A percentile compares a stretch with the other conserved stretches of the same genome.
These are phyloP conservation scores for Periglandula ipomoeae DNA, from an alignment of 2,329 filamentous ascomycete genomes.

Conservation along the genomic window DNA sequence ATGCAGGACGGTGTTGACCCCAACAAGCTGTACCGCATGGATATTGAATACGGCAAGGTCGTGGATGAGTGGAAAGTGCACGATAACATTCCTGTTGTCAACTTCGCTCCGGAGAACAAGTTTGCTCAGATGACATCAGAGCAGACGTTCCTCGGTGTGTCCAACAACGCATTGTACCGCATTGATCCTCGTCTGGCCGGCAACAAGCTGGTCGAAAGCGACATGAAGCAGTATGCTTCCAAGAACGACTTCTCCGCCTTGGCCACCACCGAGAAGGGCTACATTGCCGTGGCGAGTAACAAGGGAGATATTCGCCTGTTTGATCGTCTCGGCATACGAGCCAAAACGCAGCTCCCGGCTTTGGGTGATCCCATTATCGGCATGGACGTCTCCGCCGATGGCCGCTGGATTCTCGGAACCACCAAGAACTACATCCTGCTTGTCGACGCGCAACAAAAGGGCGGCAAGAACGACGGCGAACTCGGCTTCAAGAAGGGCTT, in stretches of 20 bases:
- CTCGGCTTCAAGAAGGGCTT: slow-evolving; percentile 96
- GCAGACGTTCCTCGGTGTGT: slow-evolving; percentile 90
- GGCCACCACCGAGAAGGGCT: slow-evolving; percentile 91
- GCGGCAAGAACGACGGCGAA: slow-evolving; percentile 93
- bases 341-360: slow-evolving; percentile 93
- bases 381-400: slow-evolving; percentile 89
- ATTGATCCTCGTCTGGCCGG: slow-evolving; percentile 85
- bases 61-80: slow-evolving; percentile 99
- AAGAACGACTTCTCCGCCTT: slow-evolving; percentile 97
- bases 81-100: slow-evolving; percentile 86
- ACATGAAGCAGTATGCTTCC: slow-evolving; percentile 91
- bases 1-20: slow-evolving; percentile 76
- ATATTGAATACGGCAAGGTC: slow-evolving; percentile 94
- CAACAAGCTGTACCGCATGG: slow-evolving; percentile 92
- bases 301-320: slow-evolving; percentile 97
- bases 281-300: slow-evolving; percentile 93
- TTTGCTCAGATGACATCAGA: slow-evolving; percentile 95
- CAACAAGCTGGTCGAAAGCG: slow-evolving; percentile 83
- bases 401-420: slow-evolving; percentile 89
- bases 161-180: slow-evolving; percentile 84
- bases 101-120: slow-evolving; percentile 93
- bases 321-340: slow-evolving; percentile 90
- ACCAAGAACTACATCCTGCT: slow-evolving; percentile 91
- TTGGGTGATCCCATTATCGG: slow-evolving; percentile 92
- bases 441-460: slow-evolving; percentile 82